These are phyloP conservation scores for Termitomyces sp. DNA, from an alignment of 768 basidiomycete genomes.

Conservation along the genomic window DNA sequence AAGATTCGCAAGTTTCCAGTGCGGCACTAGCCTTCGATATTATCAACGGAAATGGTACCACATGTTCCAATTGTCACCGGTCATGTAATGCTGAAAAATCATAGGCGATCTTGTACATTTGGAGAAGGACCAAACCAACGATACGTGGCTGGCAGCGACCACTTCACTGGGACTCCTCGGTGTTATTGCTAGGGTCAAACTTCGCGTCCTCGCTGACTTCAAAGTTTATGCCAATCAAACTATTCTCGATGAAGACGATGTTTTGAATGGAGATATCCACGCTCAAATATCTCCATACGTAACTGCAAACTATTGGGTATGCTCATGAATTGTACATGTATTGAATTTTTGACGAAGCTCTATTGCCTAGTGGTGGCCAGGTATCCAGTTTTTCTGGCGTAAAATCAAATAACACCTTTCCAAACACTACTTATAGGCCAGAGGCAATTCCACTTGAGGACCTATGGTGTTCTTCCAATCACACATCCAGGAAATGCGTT, in stretches of 20 bases:
- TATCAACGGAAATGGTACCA: conserved; percentile 28
- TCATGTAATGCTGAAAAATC: background rate
- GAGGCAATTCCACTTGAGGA: conserved; percentile 32
- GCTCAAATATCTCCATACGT: conserved; percentile 28
- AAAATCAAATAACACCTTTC: background rate
- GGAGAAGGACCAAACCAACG: conserved; percentile 22
- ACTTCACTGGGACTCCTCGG: conserved; percentile 33
- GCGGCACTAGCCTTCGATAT: conserved; percentile 30
- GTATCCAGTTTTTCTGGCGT: conserved; percentile 1
- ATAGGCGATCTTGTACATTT: conserved; percentile 30
- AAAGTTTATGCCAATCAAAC: conserved; percentile 32
- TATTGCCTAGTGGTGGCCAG: conserved; percentile 31
- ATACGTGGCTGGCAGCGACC: conserved; percentile 32
- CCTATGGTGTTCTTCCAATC: conserved; percentile 27
- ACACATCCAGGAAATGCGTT: conserved; percentile 24
- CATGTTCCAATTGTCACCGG: background rate
- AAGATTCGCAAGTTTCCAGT: conserved; percentile 31
- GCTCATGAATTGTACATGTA: background rate
- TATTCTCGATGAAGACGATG: conserved; percentile 24
- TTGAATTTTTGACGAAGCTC: background rate
- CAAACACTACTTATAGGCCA: conserved; percentile 12
- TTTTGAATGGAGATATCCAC: conserved; percentile 28
- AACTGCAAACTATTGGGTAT: conserved; percentile 34
- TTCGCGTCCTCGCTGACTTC: conserved; percentile 26
- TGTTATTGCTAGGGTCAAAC: conserved; percentile 27